Evolutionary conservation across 352 stramenopile genomes (phyloP).

Genomic region (Phytophthora uliginosa): DNA sequence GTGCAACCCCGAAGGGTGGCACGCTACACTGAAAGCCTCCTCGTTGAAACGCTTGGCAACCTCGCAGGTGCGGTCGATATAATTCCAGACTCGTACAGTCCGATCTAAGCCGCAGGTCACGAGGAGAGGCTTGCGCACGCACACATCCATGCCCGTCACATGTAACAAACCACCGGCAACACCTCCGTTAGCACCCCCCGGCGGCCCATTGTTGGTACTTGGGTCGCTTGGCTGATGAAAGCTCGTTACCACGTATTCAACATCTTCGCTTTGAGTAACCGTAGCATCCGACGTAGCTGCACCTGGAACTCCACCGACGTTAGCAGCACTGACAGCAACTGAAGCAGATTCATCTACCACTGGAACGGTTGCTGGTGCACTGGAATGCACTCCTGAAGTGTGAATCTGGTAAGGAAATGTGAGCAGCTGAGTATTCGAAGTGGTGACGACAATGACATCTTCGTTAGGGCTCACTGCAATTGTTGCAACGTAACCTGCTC

Average conservation of each 20-base stretch:
- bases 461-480: slow-evolving; percentile 84
- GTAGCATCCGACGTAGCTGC: slow-evolving; percentile 6
- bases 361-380: slow-evolving; percentile 8
- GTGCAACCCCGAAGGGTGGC: slow-evolving; percentile 93
- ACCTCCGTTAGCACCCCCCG: slow-evolving; percentile 17
- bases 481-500: slow-evolving; percentile 47
- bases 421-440: slow-evolving; percentile 72
- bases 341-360: slow-evolving; percentile 31
- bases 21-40: slow-evolving; percentile 89
- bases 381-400: slow-evolving; percentile 23
- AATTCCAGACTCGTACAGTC: slow-evolving; percentile 95
- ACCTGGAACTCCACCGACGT: neutral
- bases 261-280: slow-evolving; percentile 65
- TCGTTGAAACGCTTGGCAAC: slow-evolving; percentile 91
- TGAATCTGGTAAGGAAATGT: slow-evolving; percentile 82
- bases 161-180: slow-evolving; percentile 51
- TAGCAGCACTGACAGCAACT: slow-evolving; percentile 16
- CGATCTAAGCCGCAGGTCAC: slow-evolving; percentile 92
- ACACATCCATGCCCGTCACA: slow-evolving; percentile 93
- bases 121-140: slow-evolving; percentile 92
- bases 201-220: slow-evolving; percentile 21
- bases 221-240: slow-evolving; percentile 80
- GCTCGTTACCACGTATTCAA: slow-evolving; percentile 73
- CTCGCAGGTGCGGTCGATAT: slow-evolving; percentile 90
- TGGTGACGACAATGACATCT: slow-evolving; percentile 73